phyloP scores from a whole-genome alignment of 2,329 filamentous ascomycete species.

The Colletotrichum salicis region DNA sequence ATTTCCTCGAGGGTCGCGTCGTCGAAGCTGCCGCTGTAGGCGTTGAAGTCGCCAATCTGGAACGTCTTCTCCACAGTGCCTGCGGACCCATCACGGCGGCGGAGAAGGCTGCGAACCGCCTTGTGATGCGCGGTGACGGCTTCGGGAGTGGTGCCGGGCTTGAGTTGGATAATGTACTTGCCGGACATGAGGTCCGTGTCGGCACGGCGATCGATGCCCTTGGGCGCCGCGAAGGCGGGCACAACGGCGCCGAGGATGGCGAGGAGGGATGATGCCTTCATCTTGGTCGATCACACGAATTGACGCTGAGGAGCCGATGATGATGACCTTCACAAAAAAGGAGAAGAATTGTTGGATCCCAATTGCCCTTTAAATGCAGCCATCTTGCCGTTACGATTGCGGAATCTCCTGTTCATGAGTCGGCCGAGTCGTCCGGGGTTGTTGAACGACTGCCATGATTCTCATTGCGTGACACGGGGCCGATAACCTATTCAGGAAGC shows the following conservation, averaged over 20 bases:
- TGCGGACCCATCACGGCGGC: constrained; percentile 48
- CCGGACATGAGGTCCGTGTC: constrained; percentile 43
- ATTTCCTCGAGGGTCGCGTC: constrained; percentile 52
- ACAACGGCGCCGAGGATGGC: constrained; percentile 14
- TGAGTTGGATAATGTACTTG: constrained; percentile 59
- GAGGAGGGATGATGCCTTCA: constrained; percentile 17
- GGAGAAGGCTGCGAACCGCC: constrained; percentile 42
- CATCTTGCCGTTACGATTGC: background rate
- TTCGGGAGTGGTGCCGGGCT: constrained; percentile 45
- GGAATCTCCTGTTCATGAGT: constrained; percentile 18
- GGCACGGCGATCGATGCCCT: background rate
- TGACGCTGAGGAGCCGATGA: background rate
- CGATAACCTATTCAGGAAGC: constrained; percentile 25
- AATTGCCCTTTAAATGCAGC: background rate
- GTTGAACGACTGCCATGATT: background rate
- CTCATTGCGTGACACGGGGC: constrained; percentile 27
- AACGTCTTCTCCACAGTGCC: constrained; percentile 32
- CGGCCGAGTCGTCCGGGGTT: background rate
- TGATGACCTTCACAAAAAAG: background rate
- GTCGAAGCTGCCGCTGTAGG: constrained; percentile 56
- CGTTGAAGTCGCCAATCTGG: constrained; percentile 46
- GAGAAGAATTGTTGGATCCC: too few relatives aligned
- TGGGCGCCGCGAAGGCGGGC: constrained; percentile 24
- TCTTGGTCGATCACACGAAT: constrained; percentile 3
- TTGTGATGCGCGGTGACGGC: constrained; percentile 44